These are phyloP conservation scores for Penicillium sclerotiorum DNA, from an alignment of 2,329 filamentous ascomycete species.

Conservation along the genomic window DNA sequence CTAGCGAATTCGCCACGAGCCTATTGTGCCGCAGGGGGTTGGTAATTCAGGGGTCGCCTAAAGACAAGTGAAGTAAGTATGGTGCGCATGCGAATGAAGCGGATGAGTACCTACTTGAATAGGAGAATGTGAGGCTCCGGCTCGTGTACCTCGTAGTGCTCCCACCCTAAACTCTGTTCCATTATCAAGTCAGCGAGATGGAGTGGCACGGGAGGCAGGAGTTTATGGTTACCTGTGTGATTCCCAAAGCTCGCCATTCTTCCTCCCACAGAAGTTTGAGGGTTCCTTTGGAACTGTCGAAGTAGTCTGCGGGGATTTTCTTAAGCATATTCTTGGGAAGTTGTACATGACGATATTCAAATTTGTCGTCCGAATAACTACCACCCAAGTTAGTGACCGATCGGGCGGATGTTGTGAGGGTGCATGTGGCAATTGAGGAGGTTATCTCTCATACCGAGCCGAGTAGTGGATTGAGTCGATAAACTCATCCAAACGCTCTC, in stretches of 20 bases:
- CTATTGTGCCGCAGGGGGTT: slow-evolving; percentile 60
- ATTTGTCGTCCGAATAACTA: slow-evolving; percentile 91
- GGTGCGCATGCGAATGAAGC: slow-evolving; percentile 4
- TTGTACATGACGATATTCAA: slow-evolving; percentile 96
- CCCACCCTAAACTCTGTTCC: slow-evolving; percentile 89
- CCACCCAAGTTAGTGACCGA: slow-evolving; percentile 19
- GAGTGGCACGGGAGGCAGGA: no score
- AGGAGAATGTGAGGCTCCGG: slow-evolving; percentile 97
- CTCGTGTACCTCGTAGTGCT: slow-evolving; percentile 99
- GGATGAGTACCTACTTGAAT: slow-evolving; percentile 76
- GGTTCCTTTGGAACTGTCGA: slow-evolving; percentile 84
- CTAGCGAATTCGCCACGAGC: slow-evolving; percentile 15
- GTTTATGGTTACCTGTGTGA: slow-evolving; percentile 83
- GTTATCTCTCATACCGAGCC: slow-evolving; percentile 65
- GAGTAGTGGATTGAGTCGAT: slow-evolving; percentile 96
- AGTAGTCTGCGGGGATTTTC: slow-evolving; percentile 91
- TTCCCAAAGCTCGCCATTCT: slow-evolving; percentile 95
- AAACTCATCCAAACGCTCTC: slow-evolving; percentile 83
- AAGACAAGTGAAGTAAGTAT: neutral
- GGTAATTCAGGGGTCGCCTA: slow-evolving; percentile 83
- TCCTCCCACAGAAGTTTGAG: slow-evolving; percentile 97
- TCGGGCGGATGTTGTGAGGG: neutral
- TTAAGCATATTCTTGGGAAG: slow-evolving; percentile 98
- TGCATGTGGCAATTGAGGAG: neutral
- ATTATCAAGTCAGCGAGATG: slow-evolving; percentile 10